phyloP scores from a whole-genome alignment of 805 yeast genomes.

The Candida awuae region DNA sequence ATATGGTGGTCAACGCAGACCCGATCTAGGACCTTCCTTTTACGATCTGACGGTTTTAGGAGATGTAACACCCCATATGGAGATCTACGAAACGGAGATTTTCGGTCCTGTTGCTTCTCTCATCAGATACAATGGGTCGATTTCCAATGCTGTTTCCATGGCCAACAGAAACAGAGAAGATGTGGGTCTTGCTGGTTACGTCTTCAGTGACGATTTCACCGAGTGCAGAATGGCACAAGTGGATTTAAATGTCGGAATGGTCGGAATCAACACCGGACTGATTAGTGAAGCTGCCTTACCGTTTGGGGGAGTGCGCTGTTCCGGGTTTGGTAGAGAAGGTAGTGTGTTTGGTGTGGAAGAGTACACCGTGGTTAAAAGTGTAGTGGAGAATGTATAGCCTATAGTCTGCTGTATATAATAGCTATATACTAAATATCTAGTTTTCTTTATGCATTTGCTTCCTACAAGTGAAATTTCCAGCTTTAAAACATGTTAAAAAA shows the following conservation, averaged over 20 bases:
- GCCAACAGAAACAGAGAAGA: constrained; percentile 47
- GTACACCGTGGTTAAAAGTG: constrained; percentile 54
- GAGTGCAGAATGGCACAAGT: too few relatives aligned
- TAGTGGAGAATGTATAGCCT: too few relatives aligned
- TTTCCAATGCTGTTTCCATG: constrained; percentile 38
- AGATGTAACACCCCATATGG: constrained; percentile 48
- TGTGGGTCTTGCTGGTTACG: constrained; percentile 71
- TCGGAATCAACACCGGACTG: constrained; percentile 68
- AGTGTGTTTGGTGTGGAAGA: constrained; percentile 66
- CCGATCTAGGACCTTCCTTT: constrained; percentile 57
- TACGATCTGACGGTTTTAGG: constrained; percentile 58
- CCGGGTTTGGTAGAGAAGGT: constrained; percentile 77
- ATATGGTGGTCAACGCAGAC: constrained; percentile 64
- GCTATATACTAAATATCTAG: too few relatives aligned
- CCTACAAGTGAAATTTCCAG: too few relatives aligned
- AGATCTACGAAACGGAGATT: constrained; percentile 54
- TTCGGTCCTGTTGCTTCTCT: constrained; percentile 78
- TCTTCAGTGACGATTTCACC: constrained; percentile 48
- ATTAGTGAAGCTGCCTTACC: constrained; percentile 57
- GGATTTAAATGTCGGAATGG: constrained; percentile 59
- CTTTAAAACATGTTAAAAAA: too few relatives aligned
- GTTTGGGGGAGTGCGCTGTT: constrained; percentile 65
- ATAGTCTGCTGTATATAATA: too few relatives aligned
- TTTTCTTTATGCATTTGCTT: too few relatives aligned
- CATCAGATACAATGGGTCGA: too few relatives aligned